Evolutionary conservation across 2,329 filamentous ascomycete species (phyloP), one percentile per base, ranked within the genome.

Genomic region (Sphaerulina vaccinii): DNA sequence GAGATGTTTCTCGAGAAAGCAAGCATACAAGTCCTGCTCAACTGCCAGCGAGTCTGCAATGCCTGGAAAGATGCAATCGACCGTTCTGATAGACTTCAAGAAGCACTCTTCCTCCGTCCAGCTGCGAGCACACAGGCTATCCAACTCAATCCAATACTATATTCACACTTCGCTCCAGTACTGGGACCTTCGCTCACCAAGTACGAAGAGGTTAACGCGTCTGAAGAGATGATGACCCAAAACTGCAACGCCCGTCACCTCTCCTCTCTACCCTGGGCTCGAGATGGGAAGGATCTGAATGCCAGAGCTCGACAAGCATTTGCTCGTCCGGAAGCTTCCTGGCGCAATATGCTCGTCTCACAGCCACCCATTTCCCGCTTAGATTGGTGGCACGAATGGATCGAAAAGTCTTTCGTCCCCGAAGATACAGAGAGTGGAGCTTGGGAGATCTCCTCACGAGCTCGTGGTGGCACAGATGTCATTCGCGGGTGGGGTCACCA

Each of bases 381-480:
- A 7, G 48, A 52, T 29, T 57, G 52, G 51, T 55, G 52, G 51
- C 51, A 57, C 37, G 27, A 49, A n/a, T 57, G 55, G 55, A 33
- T 48, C 15, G 27, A 9, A 8, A 16, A 16, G 22, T 11, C 15
- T 4, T 21, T 6, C 27, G 32, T 35, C 16, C 10, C 27, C 16
- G 13, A 22, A 6, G 42, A 45, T 13, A 9, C 13, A n/a, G 42
- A 45, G 9, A 33, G 9, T 11, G 32, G 27, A 7, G 27, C 35
- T 3, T 45, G 42, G 42, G 42, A 45, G 16, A 23, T 45, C 22
- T 13, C 9, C 11, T 45, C 42, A 19, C 13, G 42, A 8, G 15
- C 41, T 29, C 22, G 41, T 11, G 27, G 27, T 6, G 42, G 9
- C 23, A n/a, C 16, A 9, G 42, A 45, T 18, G 27, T 45, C 5